Evolutionary conservation across 1,284 basidiomycete species (phyloP).

Genomic region (Moesziomyces globuligerus): DNA sequence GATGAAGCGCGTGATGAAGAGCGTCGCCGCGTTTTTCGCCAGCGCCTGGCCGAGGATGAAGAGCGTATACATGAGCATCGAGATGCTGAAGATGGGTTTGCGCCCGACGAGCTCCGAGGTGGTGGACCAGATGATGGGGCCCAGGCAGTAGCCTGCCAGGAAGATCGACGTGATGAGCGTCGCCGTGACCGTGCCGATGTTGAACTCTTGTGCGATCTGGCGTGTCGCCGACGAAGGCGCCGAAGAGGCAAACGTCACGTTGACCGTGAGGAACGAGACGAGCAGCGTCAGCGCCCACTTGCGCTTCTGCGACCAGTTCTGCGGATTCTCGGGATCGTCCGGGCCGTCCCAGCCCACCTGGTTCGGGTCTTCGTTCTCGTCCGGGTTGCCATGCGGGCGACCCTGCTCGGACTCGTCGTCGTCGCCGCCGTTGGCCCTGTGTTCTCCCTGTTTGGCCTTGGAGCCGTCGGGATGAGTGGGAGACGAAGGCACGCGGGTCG

Average conservation of each 20-base stretch:
- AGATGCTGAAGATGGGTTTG: slow-evolving; percentile 57
- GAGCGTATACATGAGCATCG: slow-evolving; percentile 59
- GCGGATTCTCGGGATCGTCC: slow-evolving; percentile 53
- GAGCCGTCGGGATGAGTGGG: slow-evolving; percentile 6
- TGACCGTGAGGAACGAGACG: slow-evolving; percentile 54
- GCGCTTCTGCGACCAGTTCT: slow-evolving; percentile 46
- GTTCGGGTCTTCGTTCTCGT: slow-evolving; percentile 29
- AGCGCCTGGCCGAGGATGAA: slow-evolving; percentile 63
- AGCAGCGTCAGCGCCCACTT: slow-evolving; percentile 52
- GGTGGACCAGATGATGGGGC: slow-evolving; percentile 38
- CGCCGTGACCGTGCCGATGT: slow-evolving; percentile 48
- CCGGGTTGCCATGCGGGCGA: slow-evolving; percentile 28
- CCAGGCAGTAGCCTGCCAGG: slow-evolving; percentile 61
- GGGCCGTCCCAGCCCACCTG: slow-evolving; percentile 40
- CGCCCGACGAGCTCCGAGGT: slow-evolving; percentile 63
- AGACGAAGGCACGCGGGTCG: slow-evolving; percentile 31
- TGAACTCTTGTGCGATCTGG: slow-evolving; percentile 25
- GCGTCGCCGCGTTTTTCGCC: slow-evolving; percentile 42
- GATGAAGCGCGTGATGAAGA: slow-evolving; percentile 62
- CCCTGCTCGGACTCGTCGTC: slow-evolving; percentile 22
- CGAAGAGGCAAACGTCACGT: slow-evolving; percentile 63
- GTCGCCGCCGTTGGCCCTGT: not conserved
- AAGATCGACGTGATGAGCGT: slow-evolving; percentile 61
- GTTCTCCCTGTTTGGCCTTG: slow-evolving; percentile 12
- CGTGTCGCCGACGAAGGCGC: slow-evolving; percentile 54